Base-by-base conservation (phyloP, 352 stramenopile species). In the Globisporangium apiculatum region DNA sequence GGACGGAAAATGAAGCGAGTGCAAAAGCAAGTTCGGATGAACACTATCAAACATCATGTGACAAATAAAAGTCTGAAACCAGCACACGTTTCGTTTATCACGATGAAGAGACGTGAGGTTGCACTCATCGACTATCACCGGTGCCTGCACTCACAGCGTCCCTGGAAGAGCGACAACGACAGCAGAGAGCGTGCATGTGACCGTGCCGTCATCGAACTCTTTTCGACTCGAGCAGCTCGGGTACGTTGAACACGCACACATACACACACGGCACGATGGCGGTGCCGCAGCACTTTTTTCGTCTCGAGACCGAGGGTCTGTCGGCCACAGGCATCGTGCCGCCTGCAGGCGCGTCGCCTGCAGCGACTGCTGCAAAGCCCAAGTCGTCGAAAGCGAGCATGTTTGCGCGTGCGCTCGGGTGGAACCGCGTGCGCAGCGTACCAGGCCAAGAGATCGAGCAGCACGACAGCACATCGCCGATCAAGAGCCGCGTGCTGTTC, bases 401-500 rank as follows among this genome's bases (percentile, higher is more conserved):
- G 5, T 17, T 64, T 31, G 48, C 56, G 12, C 50, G 61, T 10
- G 51, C 56, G 9, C 43, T 67, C 1, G 65, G 68, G 11, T 72
- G 70, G 67, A 75, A 78, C 40, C 62, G 61, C 52, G 70, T 78
- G 38, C 64, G 70, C 0, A 50, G 65, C 31, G 47, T 58, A 5
- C 65, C 70, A 0, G 64, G 62, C 1, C 48, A 64, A 14, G 70
- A 75, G 47, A 53, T 78, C 10, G 17, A n/a, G 12, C 24, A 45
- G 18, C 17, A 58, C 9, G 24, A 9, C 7, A 51, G 5, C 36
- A 68, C n/a, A 50, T 47, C 58, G 17, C 51, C 62, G 15, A 45
- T 63, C 49, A 89, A 87, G 54, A 86, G 69, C 49, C 79, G 83
- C 38, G 66, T 89, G 48, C 37, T 93, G 36, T 93, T 82, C 46